Conservation (phyloP, 371 early-diverging fungal genomes). For the Funneliformis caledonium region DNA sequence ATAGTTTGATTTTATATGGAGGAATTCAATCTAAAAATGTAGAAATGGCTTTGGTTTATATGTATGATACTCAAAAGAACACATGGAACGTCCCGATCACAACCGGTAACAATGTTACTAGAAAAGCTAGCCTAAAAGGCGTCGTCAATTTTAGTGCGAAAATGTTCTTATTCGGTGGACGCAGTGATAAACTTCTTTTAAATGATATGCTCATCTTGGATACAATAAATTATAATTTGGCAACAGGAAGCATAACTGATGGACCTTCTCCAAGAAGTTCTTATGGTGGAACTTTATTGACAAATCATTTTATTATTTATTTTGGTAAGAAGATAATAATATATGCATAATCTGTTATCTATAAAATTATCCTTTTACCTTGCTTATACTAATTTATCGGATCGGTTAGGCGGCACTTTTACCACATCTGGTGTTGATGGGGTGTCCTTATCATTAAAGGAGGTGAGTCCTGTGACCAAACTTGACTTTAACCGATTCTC, state of each 20-base stretch:
- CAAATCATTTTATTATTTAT: constrained; percentile 5
- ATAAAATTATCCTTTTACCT: too few species aligned
- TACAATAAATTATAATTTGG: constrained; percentile 1
- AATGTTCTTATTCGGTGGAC: neutral
- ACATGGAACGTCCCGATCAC: neutral
- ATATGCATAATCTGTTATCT: too few species aligned
- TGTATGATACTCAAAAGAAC: neutral
- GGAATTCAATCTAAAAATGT: neutral
- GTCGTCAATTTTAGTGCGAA: neutral
- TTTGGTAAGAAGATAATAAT: too few species aligned
- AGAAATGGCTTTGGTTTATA: neutral
- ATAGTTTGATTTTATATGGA: neutral
- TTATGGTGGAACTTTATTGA: constrained; percentile 18
- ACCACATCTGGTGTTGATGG: neutral
- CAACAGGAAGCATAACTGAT: neutral
- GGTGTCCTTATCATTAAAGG: neutral
- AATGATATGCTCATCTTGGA: neutral
- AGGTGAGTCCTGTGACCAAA: neutral
- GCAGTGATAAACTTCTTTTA: neutral
- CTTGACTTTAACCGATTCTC: too few species aligned
- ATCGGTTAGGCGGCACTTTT: neutral
- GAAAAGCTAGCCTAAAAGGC: neutral
- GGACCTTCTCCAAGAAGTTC: neutral
- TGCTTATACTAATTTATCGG: too few species aligned
- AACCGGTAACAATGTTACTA: neutral